Conservation (phyloP, 2,329 filamentous ascomycete genomes). For the Didymellaceae sp. region DNA sequence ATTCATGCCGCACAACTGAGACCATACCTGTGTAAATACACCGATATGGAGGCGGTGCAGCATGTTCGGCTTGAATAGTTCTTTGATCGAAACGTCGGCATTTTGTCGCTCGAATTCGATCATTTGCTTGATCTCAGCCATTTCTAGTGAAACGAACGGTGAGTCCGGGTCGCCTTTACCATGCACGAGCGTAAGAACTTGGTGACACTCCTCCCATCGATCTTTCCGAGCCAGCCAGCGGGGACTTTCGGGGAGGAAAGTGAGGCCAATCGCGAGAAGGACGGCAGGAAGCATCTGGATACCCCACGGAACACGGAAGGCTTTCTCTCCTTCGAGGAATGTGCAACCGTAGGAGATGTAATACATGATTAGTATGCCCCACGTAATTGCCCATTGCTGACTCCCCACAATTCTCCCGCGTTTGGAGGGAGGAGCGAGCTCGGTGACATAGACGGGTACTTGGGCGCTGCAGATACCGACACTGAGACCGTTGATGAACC, state of each 20-base stretch:
- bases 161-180: conserved; percentile 67
- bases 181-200: conserved; percentile 53
- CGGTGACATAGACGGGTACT: conserved; percentile 72
- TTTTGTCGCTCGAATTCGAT: conserved; percentile 76
- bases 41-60: conserved; percentile 75
- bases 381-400: conserved; percentile 79
- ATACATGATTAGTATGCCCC: conserved; percentile 56
- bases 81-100: conserved; percentile 71
- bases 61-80: conserved; percentile 76
- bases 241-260: conserved; percentile 57
- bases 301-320: conserved; percentile 49
- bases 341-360: conserved; percentile 48
- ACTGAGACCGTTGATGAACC: conserved; percentile 73
- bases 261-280: conserved; percentile 54
- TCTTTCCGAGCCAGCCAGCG: conserved; percentile 56
- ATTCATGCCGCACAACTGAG: conserved; percentile 78
- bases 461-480: conserved; percentile 76
- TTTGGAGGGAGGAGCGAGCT: conserved; percentile 64
- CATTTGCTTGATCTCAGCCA: conserved; percentile 75
- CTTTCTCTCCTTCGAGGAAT: conserved; percentile 39
- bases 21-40: conserved; percentile 77
- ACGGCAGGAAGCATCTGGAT: conserved; percentile 49
- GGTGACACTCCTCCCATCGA: conserved; percentile 53
- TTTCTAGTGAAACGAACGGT: conserved; percentile 70
- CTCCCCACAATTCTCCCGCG: conserved; percentile 72